Evolutionary conservation across 2,329 filamentous ascomycete genomes (phyloP), one percentile per base, ranked within the genome.

Genomic region (Ploettnerulaceae sp.): DNA sequence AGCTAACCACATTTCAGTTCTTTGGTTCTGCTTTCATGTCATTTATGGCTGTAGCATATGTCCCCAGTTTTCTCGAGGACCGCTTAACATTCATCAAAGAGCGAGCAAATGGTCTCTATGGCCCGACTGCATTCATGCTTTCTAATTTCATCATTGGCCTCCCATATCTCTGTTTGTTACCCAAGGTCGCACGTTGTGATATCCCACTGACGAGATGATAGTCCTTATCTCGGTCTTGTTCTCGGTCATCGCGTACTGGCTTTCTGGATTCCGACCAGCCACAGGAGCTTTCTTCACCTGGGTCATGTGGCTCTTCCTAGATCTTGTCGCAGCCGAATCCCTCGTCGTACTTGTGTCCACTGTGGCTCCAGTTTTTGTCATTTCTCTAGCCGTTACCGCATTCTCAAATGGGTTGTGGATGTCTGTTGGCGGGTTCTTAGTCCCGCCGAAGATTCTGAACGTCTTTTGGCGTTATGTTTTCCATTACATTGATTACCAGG

Each of bases 391-490:
- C 0, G 71, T 89, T 2, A 85, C 86, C 0, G 88, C 89, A 0
- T 94, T 94, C 60, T 84, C 86, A 17, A 95, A 95, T 65, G 89
- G 88, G 0, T 71, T 95, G 5, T 95, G 88, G 88, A 94, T 94
- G 88, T 82, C 77, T 41, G 86, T 91, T 1, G 80, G 83, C 42
- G 89, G 89, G 0, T 94, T 94, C 68, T 75, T 94, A 64, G 87
- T 94, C 1, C 75, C 79, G 3, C 79, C 82, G 3, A 77, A 71
- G 1, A 76, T 82, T 2, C 73, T 94, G 31, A 94, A 95, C 64
- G 78, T 76, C 2, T 95, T 95, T 57, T 95, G 86, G 81, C 79
- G 81, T 64, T 93, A 94, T 58, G 86, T 86, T 5, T 93, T 93
- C 58, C 84, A 90, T 62, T 94, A 90, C 65, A 90, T 90, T 61